Base-by-base conservation (phyloP, 2,329 filamentous ascomycete species). In the Huntiella omanensis region DNA sequence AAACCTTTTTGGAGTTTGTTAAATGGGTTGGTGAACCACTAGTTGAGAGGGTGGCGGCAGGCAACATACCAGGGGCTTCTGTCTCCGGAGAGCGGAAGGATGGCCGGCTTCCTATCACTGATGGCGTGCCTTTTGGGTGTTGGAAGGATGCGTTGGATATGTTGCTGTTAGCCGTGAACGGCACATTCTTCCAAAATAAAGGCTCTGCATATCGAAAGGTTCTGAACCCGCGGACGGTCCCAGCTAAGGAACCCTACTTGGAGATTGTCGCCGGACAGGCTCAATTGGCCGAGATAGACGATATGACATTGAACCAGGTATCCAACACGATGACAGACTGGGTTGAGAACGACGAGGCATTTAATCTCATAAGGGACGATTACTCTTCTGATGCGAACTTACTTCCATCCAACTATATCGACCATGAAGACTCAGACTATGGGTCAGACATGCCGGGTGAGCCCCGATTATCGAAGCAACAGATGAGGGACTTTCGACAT, bases 141-240 rank as follows among this genome's bases (percentile, higher is more conserved):
- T 77, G 71, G 71, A 76, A 77, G 52, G 72, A 77, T 53, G 58
- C 76, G 3, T 58, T 75, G 2, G 77, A 76, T 52, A 61, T 77
- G 2, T 60, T 77, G 0, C 67, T 63, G 1, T 60, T 77, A 2
- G 64, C 66, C 0, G 67, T 62, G 17, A 66, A 71, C 43, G 59
- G 61, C 17, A 59, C 17, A n/a, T 32, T 45, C 13, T 22, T 8
- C 10, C 3, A 12, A 28, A 28, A 6, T 7, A 17, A 54, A 1
- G 1, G 54, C 22, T 28, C 6, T 8, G 22, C 1, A 28, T 28
- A 28, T 8, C 5, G 22, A 28, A 28, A 28, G 22, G 8, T 28
- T 28, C 22, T 28, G 5, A 8, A 28, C 22, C 8, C 22, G 3
- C 8, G 7, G 59, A 4, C 60, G 59, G 12, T 54, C 55, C 6